Conservation (phyloP, 345 rosid genomes). For the Melastoma malabathricum region DNA sequence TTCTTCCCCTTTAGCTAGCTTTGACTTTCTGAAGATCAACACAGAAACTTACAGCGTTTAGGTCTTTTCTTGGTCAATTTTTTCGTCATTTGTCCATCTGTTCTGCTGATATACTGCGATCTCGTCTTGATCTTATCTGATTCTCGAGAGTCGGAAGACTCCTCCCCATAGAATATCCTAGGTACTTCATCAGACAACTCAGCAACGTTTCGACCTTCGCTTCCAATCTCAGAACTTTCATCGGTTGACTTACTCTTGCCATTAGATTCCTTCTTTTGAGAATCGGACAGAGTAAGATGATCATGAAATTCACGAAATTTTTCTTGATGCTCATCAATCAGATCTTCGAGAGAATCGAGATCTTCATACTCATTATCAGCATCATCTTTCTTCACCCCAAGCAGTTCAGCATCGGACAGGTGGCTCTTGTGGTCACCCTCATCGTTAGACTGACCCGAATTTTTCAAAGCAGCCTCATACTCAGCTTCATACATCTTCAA, state of each 20-base stretch:
- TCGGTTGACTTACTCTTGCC: conserved; percentile 18
- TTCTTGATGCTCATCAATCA: conserved; percentile 4
- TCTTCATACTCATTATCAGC: conserved; percentile 36
- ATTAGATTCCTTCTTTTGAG: conserved; percentile 8
- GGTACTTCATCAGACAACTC: conserved; percentile 27
- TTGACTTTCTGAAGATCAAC: background rate
- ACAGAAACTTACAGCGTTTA: conserved; percentile 54
- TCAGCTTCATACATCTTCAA: conserved; percentile 63
- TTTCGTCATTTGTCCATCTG: conserved; percentile 29
- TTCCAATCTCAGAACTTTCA: conserved; percentile 14
- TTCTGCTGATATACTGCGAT: conserved; percentile 10
- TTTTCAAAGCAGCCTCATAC: conserved; percentile 64
- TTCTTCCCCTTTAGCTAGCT: too few relatives aligned
- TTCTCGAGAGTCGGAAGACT: conserved; percentile 12
- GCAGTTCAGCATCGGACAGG: conserved; percentile 13
- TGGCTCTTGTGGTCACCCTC: conserved; percentile 12
- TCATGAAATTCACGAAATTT: conserved; percentile 42
- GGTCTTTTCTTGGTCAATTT: conserved; percentile 43
- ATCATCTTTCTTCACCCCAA: conserved; percentile 16
- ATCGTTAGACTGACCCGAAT: conserved; percentile 14
- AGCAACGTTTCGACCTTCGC: conserved; percentile 18
- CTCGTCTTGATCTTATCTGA: conserved; percentile 9
- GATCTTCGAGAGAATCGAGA: conserved; percentile 36
- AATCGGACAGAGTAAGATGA: conserved; percentile 16
- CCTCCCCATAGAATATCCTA: conserved; percentile 19